Conservation (phyloP, 75 land plant species). For the Pinus tabuliformis region DNA sequence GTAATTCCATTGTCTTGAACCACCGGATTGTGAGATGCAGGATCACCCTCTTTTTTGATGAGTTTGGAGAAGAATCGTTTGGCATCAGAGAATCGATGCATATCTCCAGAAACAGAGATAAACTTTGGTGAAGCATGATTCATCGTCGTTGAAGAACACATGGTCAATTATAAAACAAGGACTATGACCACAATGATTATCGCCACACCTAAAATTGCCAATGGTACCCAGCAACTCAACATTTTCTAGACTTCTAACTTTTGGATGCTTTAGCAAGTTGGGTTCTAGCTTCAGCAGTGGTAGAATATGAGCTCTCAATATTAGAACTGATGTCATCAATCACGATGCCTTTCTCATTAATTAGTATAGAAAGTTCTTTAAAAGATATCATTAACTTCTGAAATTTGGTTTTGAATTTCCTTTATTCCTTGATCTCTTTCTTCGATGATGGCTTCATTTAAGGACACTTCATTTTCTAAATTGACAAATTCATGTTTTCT, state of each 20-base stretch:
- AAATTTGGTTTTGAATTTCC: conserved; percentile 87
- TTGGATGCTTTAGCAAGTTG: conserved; percentile 72
- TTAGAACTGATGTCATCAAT: conserved; percentile 72
- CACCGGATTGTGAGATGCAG: too few relatives aligned
- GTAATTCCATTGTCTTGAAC: too few relatives aligned
- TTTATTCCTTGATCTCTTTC: conserved; percentile 89
- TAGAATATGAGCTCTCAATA: conserved; percentile 41
- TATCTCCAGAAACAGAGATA: not conserved
- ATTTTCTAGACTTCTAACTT: conserved; percentile 59
- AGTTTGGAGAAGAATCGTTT: too few relatives aligned
- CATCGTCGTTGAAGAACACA: not conserved
- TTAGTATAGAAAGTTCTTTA: conserved; percentile 86
- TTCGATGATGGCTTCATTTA: conserved; percentile 87
- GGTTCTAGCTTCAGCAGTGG: conserved; percentile 56
- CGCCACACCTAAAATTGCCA: conserved; percentile 54
- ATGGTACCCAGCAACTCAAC: conserved; percentile 49
- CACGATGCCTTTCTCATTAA: conserved; percentile 73
- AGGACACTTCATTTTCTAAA: conserved; percentile 61
- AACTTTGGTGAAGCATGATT: not conserved
- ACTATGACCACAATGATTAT: conserved; percentile 50
- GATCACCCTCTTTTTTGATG: too few relatives aligned
- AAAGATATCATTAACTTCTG: conserved; percentile 85
- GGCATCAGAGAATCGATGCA: too few relatives aligned
- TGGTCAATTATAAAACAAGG: conserved; percentile 28
- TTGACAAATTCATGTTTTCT: conserved; percentile 42